Evolutionary conservation across 768 basidiomycete species (phyloP).

Genomic region (Hebeloma cylindrosporum): DNA sequence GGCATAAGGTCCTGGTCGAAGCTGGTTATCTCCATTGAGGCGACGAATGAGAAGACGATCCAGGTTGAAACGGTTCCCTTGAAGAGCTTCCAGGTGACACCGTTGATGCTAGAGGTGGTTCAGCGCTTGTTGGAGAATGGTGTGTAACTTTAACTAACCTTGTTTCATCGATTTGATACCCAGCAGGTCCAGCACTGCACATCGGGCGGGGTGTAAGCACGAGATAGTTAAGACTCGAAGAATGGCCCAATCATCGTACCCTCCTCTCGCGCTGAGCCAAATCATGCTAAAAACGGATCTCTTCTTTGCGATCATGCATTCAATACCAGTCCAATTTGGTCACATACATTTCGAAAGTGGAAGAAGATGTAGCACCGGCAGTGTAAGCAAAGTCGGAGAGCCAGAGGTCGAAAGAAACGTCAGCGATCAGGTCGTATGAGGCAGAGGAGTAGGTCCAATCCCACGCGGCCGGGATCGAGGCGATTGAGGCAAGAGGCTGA

Average conservation of each 20-base stretch:
- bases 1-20: constrained; percentile 35
- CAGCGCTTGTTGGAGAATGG: background rate
- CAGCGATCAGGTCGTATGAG: constrained; percentile 32
- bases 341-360: constrained; percentile 33
- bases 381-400: constrained; percentile 27
- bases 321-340: background rate
- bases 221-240: background rate
- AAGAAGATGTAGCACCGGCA: constrained; percentile 28
- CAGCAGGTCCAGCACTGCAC: constrained; percentile 32
- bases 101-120: constrained; percentile 16
- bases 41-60: constrained; percentile 37
- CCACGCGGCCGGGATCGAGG: constrained; percentile 34
- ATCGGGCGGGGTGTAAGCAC: background rate
- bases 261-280: constrained; percentile 35
- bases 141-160: constrained; percentile 17
- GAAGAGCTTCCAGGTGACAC: constrained; percentile 31
- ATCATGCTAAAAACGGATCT: constrained; percentile 28
- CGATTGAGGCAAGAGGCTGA: constrained; percentile 27
- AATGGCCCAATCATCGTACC: constrained; percentile 17
- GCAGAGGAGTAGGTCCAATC: constrained; percentile 31
- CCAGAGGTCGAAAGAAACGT: constrained; percentile 38
- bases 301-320: background rate
- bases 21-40: constrained; percentile 33
- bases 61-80: constrained; percentile 34
- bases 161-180: constrained; percentile 31